phyloP scores from a whole-genome alignment of 805 yeast genomes.

The Yamadazyma insecticola region DNA sequence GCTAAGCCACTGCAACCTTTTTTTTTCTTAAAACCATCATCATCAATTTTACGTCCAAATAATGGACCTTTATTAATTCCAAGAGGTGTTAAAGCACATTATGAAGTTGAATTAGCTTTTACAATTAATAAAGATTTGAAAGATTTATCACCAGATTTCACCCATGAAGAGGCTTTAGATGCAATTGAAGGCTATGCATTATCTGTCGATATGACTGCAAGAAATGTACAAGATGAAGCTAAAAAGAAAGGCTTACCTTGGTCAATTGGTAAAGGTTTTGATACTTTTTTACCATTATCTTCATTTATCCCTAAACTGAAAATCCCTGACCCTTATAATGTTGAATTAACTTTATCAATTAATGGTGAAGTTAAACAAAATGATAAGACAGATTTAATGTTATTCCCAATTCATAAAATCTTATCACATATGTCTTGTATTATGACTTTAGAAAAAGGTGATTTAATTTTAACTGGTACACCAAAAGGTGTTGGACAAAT shows the following conservation, averaged over 20 bases:
- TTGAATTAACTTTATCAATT: conserved; percentile 55
- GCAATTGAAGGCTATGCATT: conserved; percentile 83
- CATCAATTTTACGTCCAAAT: conserved; percentile 57
- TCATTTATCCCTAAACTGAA: conserved; percentile 58
- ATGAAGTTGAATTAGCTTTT: conserved; percentile 90
- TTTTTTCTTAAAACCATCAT: conserved; percentile 86
- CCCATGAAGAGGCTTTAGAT: conserved; percentile 64
- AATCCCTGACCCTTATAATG: conserved; percentile 73
- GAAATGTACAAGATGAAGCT: conserved; percentile 94
- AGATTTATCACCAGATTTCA: conserved; percentile 56
- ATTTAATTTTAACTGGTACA: conserved; percentile 89
- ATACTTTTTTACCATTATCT: conserved; percentile 90
- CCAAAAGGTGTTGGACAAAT: conserved; percentile 95
- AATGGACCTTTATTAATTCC: conserved; percentile 83
- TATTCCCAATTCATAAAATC: conserved; percentile 80
- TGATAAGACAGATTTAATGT: conserved; percentile 78
- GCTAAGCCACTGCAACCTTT: conserved; percentile 81
- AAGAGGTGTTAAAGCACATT: conserved; percentile 76
- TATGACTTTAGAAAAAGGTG: conserved; percentile 90
- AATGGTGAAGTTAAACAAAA: conserved; percentile 70
- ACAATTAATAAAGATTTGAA: conserved; percentile 60
- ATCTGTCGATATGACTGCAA: conserved; percentile 91
- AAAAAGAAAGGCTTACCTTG: conserved; percentile 94
- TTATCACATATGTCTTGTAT: conserved; percentile 77
- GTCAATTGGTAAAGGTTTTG: conserved; percentile 95